Conservation (phyloP, 192 early-diverging fungal species). For the Chytriomyces sp. region DNA sequence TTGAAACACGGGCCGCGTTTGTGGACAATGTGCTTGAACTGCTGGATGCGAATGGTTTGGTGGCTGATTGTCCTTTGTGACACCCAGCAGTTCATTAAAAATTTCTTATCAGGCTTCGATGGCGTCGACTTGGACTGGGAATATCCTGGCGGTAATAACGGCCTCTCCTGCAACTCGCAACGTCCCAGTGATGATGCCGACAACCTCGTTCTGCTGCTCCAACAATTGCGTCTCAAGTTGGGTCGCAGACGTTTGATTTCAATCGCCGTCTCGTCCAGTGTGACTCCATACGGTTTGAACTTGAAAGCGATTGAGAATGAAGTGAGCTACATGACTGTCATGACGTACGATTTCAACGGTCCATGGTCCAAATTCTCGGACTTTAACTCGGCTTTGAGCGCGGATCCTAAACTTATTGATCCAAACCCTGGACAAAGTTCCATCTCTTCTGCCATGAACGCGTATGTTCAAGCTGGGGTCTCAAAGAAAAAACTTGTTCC, state of each 20-base stretch:
- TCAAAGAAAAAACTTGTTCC: slow-evolving; percentile 62
- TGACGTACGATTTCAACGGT: slow-evolving; percentile 73
- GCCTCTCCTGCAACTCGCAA: slow-evolving; percentile 54
- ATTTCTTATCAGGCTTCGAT: slow-evolving; percentile 55
- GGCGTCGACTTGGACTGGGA: slow-evolving; percentile 82
- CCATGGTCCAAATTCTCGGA: slow-evolving; percentile 53
- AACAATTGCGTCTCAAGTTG: slow-evolving; percentile 60
- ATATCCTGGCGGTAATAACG: slow-evolving; percentile 70
- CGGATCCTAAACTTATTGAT: not conserved
- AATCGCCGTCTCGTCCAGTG: slow-evolving; percentile 64
- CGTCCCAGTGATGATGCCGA: slow-evolving; percentile 57
- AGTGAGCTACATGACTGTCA: slow-evolving; percentile 65
- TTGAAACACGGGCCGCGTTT: not conserved
- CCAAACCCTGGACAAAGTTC: slow-evolving; percentile 52
- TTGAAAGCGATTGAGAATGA: too few species aligned
- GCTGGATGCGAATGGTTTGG: not conserved
- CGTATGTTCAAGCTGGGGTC: slow-evolving; percentile 67
- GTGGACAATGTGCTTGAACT: not conserved
- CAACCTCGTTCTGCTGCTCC: slow-evolving; percentile 67
- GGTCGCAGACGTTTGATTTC: slow-evolving; percentile 63
- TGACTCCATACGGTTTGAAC: slow-evolving; percentile 57
- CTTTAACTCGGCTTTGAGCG: slow-evolving; percentile 19
- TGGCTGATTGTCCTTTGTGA: not conserved
- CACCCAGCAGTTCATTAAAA: not conserved
- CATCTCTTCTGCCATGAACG: slow-evolving; percentile 46